phyloP scores from a whole-genome alignment of 345 rosid genomes.

The Microthlaspi erraticum region DNA sequence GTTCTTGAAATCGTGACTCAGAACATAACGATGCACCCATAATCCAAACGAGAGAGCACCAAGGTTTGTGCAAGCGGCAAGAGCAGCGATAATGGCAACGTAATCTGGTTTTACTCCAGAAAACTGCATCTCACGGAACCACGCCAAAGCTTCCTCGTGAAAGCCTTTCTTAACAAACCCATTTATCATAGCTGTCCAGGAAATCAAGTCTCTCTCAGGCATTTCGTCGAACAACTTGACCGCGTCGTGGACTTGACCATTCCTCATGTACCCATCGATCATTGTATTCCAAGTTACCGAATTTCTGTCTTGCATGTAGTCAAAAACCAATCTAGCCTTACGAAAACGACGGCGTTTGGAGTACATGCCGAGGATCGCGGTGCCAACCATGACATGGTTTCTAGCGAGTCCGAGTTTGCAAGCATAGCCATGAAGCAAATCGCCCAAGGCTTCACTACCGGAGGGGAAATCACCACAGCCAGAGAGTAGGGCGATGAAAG shows the following conservation, averaged over 20 bases:
- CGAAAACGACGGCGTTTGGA: constrained; percentile 53
- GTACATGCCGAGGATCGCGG: constrained; percentile 66
- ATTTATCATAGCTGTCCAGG: constrained; percentile 81
- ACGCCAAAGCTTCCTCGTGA: constrained; percentile 57
- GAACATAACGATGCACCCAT: constrained; percentile 60
- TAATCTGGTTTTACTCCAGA: constrained; percentile 63
- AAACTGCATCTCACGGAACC: constrained; percentile 70
- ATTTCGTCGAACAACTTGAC: constrained; percentile 58
- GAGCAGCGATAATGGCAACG: constrained; percentile 61
- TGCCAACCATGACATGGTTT: constrained; percentile 68
- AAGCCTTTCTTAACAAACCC: constrained; percentile 64
- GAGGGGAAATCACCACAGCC: constrained; percentile 55
- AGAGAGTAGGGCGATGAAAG: constrained; percentile 60
- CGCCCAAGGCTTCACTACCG: constrained; percentile 47
- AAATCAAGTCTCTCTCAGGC: constrained; percentile 61
- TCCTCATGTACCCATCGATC: constrained; percentile 68
- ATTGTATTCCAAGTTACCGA: constrained; percentile 76
- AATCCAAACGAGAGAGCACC: constrained; percentile 64
- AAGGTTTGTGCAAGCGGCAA: constrained; percentile 65
- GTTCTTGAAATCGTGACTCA: constrained; percentile 50
- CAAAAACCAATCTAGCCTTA: constrained; percentile 62
- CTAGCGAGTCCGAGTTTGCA: constrained; percentile 61
- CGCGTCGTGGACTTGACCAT: constrained; percentile 52
- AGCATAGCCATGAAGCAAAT: constrained; percentile 62
- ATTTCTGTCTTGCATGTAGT: constrained; percentile 55